Base-by-base conservation (phyloP, 495 filamentous ascomycete species). In the Bryoglossum gracile region DNA sequence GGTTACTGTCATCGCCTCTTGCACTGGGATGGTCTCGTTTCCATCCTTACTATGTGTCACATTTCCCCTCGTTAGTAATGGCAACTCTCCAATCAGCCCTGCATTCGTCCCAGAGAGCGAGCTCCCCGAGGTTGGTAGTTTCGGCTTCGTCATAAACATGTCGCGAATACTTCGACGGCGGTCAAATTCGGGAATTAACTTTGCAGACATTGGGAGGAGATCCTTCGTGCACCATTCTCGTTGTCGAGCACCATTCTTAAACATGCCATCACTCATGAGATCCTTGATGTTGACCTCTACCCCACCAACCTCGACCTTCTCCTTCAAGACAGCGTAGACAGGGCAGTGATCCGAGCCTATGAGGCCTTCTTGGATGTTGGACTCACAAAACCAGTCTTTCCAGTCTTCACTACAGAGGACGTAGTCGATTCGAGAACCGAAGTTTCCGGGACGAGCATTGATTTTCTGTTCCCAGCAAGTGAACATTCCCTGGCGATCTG, bases 321-420 rank as follows among this genome's bases (percentile, higher is more conserved):
- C 75, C 40, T 84, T 83, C 28, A 90, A 72, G n/a, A 75, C 66
- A 10, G 84, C 87, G 62, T 81, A 97, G 3, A 98, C 91, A 0
- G 92, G 92, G 56, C 92, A 98, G 63, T 98, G 92, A 58, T 98
- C 92, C 0, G 92, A 98, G 9, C 92, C 92, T 75, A 95, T 80
- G 8, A 98, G 69, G 3, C 91, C 92, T 65, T 96, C 90, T 60
- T 96, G 92, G 24, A 97, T 97, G 56, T 96, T 87, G n/a, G 87
- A 79, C 46, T 87, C 84, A 22, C 63, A 68, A 60, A 95, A 86
- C 90, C 90, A 97, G 46, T 75, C 66, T 53, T 81, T 84, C 80
- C 95, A 91, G 26, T 76, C 74, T 33, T 82, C 68, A 51, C 78
- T 90, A 61, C 87, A 91, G 5, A 96, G 73, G 23, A 98, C 81